phyloP scores from a whole-genome alignment of 2,329 filamentous ascomycete species.

The Phaeosphaeriaceae sp. region DNA sequence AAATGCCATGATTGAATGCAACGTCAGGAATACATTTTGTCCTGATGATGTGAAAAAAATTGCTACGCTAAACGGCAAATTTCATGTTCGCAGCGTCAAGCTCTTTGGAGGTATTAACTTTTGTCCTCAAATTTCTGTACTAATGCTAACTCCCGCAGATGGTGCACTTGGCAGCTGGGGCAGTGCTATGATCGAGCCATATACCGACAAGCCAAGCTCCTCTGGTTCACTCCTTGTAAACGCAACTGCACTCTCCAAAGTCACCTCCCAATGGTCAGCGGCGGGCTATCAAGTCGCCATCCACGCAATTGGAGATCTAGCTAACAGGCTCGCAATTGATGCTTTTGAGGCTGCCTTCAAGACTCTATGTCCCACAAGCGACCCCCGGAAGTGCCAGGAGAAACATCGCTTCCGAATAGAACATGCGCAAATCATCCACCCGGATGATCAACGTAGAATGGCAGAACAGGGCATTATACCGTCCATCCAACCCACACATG shows the following conservation, averaged over 20 bases:
- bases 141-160: slow-evolving; percentile 53
- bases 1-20: slow-evolving; percentile 73
- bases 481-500: slow-evolving; percentile 74
- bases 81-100: slow-evolving; percentile 69
- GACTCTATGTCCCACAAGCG: slow-evolving; percentile 57
- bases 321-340: slow-evolving; percentile 69
- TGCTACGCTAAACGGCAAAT: slow-evolving; percentile 54
- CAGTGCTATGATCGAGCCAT: slow-evolving; percentile 73
- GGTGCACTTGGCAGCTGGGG: slow-evolving; percentile 75
- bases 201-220: slow-evolving; percentile 66
- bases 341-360: slow-evolving; percentile 65
- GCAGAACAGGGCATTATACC: slow-evolving; percentile 66
- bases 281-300: slow-evolving; percentile 73
- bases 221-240: slow-evolving; percentile 72
- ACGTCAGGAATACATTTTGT: slow-evolving; percentile 69
- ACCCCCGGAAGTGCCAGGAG: slow-evolving; percentile 58
- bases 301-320: slow-evolving; percentile 74
- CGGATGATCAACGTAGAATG: slow-evolving; percentile 67
- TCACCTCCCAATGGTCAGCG: slow-evolving; percentile 65
- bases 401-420: slow-evolving; percentile 69
- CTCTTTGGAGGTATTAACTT: slow-evolving; percentile 65
- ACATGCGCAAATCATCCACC: slow-evolving; percentile 73
- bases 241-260: slow-evolving; percentile 61
- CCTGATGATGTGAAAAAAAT: slow-evolving; percentile 57
- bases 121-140: too few species aligned